Evolutionary conservation across 176 grass and related monocot genomes (phyloP), one percentile per base, ranked within the genome.

Genomic region (Hyparrhenia diplandra): DNA sequence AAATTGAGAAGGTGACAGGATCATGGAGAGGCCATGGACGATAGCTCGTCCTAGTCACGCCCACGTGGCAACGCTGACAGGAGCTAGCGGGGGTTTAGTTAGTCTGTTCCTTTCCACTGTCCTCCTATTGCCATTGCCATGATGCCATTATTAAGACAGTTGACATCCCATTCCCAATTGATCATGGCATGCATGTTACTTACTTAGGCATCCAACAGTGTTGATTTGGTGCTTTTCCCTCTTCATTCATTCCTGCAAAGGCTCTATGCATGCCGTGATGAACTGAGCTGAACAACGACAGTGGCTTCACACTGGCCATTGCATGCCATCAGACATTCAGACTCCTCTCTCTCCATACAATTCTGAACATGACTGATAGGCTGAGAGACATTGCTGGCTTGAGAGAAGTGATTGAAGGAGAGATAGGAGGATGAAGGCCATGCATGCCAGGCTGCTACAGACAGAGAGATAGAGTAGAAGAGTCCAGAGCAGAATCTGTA

Each of bases 51-150:
- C 36, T 37, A 54, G 28, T 94, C 84, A 47, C 42, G 60, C 51
- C 46, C 52, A 82, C 57, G 83, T 91, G 86, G 69, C 83, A 79
- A 69, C 55, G 77, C 80, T 69, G 78, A 78, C 41, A 36, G 45
- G 45, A 1, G 45, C 3, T 4, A 4, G 37, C 72, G 35, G 23
- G 29, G 23, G 36, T 63, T 81, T 78, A 23, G 78, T 55, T 49
- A 3, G 81, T 85, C 67, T 49, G 74, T 82, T 39, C 18, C 63
- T 73, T 67, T 73, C 84, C 49, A 8, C 8, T 23, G 10, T 27
- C 57, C 49, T 39, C 13, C 34, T n/a, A n/a, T 60, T 52, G 1
- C 6, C 27, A 72, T 31, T 27, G n/a, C 24, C 11, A 40, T 40
- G 37, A 29, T 40, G 65, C 35, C 35, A 27, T 52, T 65, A 69